phyloP scores from a whole-genome alignment of 495 filamentous ascomycete genomes.

The Xanthoparmelia taractica region DNA sequence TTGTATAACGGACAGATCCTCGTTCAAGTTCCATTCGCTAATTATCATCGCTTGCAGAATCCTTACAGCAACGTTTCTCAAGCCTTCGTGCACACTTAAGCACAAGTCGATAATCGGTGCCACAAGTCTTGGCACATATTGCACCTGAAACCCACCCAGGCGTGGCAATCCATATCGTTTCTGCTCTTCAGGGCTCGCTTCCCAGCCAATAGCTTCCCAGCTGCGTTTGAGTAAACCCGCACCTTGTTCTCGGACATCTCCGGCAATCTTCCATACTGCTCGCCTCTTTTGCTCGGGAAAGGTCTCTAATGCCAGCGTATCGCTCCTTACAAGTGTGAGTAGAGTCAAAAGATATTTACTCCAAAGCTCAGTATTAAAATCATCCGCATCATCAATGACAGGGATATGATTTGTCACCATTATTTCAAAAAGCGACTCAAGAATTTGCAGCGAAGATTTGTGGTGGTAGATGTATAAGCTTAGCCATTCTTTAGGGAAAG shows the following conservation, averaged over 20 bases:
- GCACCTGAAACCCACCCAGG: constrained; percentile 94
- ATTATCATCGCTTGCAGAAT: constrained; percentile 96
- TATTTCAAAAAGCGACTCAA: constrained; percentile 76
- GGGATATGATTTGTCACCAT: constrained; percentile 74
- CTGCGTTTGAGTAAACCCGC: constrained; percentile 73
- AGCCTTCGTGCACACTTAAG: constrained; percentile 86
- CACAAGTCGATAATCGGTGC: constrained; percentile 89
- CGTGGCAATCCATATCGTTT: constrained; percentile 68
- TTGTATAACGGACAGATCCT: constrained; percentile 86
- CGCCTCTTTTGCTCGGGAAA: constrained; percentile 95
- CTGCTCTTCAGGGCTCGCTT: constrained; percentile 68
- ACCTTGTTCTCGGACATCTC: constrained; percentile 88
- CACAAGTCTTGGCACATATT: constrained; percentile 90
- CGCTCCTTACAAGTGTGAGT: constrained; percentile 79
- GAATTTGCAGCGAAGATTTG: constrained; percentile 74
- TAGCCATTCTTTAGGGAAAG: constrained; percentile 85
- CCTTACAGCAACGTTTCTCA: constrained; percentile 83
- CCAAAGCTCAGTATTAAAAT: constrained; percentile 90
- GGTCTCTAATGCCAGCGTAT: constrained; percentile 84
- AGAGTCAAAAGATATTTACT: constrained; percentile 84
- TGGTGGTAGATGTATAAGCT: constrained; percentile 94
- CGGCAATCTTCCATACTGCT: constrained; percentile 97
- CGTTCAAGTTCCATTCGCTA: constrained; percentile 94
- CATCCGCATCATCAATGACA: constrained; percentile 82
- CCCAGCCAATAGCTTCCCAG: constrained; percentile 98